Conservation (phyloP, 2,329 filamentous ascomycete genomes). For the Sporothrix schenckii region DNA sequence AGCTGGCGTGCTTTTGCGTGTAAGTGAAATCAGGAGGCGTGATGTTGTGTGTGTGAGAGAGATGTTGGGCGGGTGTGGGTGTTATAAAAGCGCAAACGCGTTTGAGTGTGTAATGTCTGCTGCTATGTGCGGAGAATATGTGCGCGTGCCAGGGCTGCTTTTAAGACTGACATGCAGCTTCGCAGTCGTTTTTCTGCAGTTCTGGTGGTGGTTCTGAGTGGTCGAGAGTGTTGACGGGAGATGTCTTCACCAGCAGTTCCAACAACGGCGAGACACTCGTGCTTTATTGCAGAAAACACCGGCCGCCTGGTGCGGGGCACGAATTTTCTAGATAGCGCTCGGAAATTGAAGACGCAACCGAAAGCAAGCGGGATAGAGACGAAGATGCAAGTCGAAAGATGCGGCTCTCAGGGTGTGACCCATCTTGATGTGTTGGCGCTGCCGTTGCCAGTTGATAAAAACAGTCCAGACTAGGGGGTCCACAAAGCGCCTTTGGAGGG, state of each 20-base stretch:
- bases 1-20: conserved; percentile 35
- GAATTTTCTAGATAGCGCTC: conserved; percentile 45
- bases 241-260: conserved; percentile 51
- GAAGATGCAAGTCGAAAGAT: conserved; percentile 62
- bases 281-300: conserved; percentile 61
- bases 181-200: not conserved
- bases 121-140: conserved; percentile 37
- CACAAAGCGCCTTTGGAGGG: conserved; percentile 57
- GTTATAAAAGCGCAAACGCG: conserved; percentile 23
- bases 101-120: conserved; percentile 14
- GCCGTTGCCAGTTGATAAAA: conserved; percentile 79
- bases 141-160: conserved; percentile 26
- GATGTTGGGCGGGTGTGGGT: conserved; percentile 15
- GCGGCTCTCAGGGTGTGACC: conserved; percentile 71
- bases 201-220: conserved; percentile 7
- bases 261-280: conserved; percentile 61
- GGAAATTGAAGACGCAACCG: conserved; percentile 44
- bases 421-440: conserved; percentile 87
- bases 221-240: conserved; percentile 1
- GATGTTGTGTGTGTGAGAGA: conserved; percentile 33
- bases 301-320: conserved; percentile 53
- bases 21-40: conserved; percentile 27
- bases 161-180: conserved; percentile 38
- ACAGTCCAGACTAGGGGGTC: conserved; percentile 64
- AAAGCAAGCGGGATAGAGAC: conserved; percentile 44